Evolutionary conservation across 1,284 basidiomycete species (phyloP), one percentile per base, ranked within the genome.

Genomic region (Trametes polyzona): DNA sequence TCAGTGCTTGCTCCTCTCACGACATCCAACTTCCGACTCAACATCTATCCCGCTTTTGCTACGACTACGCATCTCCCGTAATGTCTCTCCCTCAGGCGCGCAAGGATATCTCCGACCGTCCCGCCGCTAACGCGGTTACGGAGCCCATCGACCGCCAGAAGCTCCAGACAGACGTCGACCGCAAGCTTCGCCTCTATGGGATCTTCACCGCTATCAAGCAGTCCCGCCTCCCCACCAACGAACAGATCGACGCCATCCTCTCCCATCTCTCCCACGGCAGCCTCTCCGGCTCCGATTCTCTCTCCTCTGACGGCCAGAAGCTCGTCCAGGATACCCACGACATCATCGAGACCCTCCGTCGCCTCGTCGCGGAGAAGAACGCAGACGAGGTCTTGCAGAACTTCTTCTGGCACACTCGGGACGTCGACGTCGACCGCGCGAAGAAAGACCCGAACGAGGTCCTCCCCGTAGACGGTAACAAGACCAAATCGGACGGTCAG

Each of bases 331-430:
- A 96, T 69, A 74, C 82, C 19, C 83, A 85, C 41, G 83, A 90
- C 47, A 86, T 94, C 67, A 78, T 93, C 58, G 80, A 84, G 59
- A 91, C 90, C 2, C 76, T 84, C 1, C 83, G 87, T 30, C 67
- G 78, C 30, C 86, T 94, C 59, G 83, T 96, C n/a, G 68, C 76
- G 44, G 80, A 89, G 68, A 96, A 96, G 83, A 97, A 97, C 74
- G 77, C 80, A 23, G 95, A 95, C 68, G 93, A 96, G 76, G 79
- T 96, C 40, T 81, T 96, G 72, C 95, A 96, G 73, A 87, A 90
- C 64, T 95, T 95, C 62, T 73, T 94, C 44, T 95, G 85, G 86
- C 80, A 86, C 64, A 91, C 91, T 0, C 78, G 83, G 52, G 80
- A 83, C 52, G 76, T 86, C 27, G 82, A 86, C 63, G 56, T 73